Evolutionary conservation across 2,329 filamentous ascomycete genomes (phyloP), one percentile per base, ranked within the genome.

Genomic region (Cladosporium sp.): DNA sequence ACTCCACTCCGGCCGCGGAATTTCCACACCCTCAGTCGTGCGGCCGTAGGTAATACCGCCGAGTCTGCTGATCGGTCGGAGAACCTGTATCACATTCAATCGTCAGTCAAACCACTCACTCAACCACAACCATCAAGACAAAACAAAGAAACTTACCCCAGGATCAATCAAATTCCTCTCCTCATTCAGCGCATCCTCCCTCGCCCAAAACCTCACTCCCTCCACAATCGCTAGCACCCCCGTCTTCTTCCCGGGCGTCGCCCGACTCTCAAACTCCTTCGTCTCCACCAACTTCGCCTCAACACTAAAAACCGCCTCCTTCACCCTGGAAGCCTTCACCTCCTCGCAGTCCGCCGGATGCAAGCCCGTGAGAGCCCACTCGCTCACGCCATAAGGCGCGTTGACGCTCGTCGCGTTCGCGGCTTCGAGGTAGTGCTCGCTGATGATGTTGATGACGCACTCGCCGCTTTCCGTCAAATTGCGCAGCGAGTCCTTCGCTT

Each of bases 1-100:
- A 7, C 70, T 66, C 58, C 70, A 77, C 15, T 74, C 69, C 4
- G 75, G 83, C 36, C 86, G 74, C 4, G 78, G 80, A 19, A 96
- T 69, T 73, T 96, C 90, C 20, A 89, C 71, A 0, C 73, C 85
- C 56, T 91, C 83, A 0, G 79, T 83, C 0, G 80, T 73, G 38
- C 90, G 78, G 0, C 79, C 86, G 66, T 96, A 97, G 0, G 86
- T 86, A 60, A 96, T 95, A 1, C 92, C 92, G 20, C 92, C 92
- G 19, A 96, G 63, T 32, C 92, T 80, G 56, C 82, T 82, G 13
- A 96, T 78, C 0, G 92, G 89, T 55, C 81, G 81, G 50, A 96
- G 70, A 7, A 95, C 77, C 71, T 84, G 15, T 39, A n/a, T n/a
- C n/a, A n/a, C n/a, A n/a, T 30, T 43, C 18, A 12, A 45, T 56